Conservation (phyloP, 2,329 filamentous ascomycete genomes). For the Alternaria triticimaculans region DNA sequence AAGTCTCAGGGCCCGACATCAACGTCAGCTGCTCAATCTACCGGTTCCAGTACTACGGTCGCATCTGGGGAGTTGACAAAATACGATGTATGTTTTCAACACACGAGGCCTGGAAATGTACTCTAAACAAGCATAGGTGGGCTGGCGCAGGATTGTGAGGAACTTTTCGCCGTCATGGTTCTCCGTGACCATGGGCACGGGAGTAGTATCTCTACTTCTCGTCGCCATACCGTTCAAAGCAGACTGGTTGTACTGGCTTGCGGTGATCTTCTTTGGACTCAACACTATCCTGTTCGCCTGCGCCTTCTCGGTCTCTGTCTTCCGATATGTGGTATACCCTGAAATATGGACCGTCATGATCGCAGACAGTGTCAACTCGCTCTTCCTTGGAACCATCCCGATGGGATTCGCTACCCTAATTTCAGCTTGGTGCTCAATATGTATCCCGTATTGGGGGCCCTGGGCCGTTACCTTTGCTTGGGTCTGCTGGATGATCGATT, state of each 20-base stretch:
- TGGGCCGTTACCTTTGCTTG: slow-evolving; percentile 59
- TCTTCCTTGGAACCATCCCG: slow-evolving; percentile 72
- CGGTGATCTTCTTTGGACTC: slow-evolving; percentile 66
- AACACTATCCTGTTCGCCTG: slow-evolving; percentile 65
- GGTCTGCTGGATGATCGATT: slow-evolving; percentile 60
- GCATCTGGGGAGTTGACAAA: slow-evolving; percentile 24
- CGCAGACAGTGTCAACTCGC: slow-evolving; percentile 67
- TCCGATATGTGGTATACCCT: slow-evolving; percentile 71
- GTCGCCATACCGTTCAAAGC: slow-evolving; percentile 67
- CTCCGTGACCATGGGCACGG: slow-evolving; percentile 65
- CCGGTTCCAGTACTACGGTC: background rate
- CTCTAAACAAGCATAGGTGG: slow-evolving; percentile 23
- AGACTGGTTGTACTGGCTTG: slow-evolving; percentile 64
- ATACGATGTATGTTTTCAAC: slow-evolving; percentile 30
- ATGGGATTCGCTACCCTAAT: slow-evolving; percentile 74
- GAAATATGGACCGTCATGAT: slow-evolving; percentile 71
- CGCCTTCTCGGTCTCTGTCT: slow-evolving; percentile 61
- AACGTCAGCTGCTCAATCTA: slow-evolving; percentile 2
- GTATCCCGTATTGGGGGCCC: slow-evolving; percentile 65
- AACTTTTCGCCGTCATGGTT: slow-evolving; percentile 51
- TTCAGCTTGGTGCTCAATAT: slow-evolving; percentile 68
- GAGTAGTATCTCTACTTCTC: slow-evolving; percentile 69
- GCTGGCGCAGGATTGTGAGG: slow-evolving; percentile 46
- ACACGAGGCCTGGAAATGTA: background rate
- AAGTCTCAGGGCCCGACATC: slow-evolving; percentile 18